A percentile compares a stretch with the other conserved stretches of the same genome.
Evolutionary conservation across 225 moss, liverwort and hornwort species (phyloP).

Genomic region (Lunularia cruciata): DNA sequence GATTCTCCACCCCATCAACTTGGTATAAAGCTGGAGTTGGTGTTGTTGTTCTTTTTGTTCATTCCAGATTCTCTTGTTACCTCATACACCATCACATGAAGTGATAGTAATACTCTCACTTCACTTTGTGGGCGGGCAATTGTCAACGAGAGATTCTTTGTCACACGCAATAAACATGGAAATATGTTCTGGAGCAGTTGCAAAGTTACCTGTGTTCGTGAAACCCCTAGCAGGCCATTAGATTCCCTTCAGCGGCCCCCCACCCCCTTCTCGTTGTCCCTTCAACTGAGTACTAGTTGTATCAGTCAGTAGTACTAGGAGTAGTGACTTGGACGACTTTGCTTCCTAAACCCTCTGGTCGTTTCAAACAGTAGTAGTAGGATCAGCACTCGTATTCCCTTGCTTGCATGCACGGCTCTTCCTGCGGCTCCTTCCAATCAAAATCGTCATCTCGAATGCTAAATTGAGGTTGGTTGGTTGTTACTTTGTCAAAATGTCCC

Average conservation of each 20-base stretch:
- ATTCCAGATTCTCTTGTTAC: conserved; percentile 4
- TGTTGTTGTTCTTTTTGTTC: neutral
- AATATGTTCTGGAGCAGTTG: neutral
- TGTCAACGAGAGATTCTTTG: conserved; percentile 2
- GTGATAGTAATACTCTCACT: neutral
- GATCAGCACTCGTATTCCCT: too few relatives aligned
- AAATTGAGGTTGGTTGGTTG: too few relatives aligned
- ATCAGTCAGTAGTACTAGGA: too few relatives aligned
- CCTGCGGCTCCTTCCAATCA: too few relatives aligned
- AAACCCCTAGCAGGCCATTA: too few relatives aligned
- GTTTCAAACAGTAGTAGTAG: too few relatives aligned
- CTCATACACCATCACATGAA: neutral
- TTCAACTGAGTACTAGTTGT: neutral
- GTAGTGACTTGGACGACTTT: too few relatives aligned
- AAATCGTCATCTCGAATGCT: too few relatives aligned
- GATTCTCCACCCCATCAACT: conserved; percentile 11
- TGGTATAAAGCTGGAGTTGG: conserved; percentile 1
- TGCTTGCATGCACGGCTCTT: too few relatives aligned
- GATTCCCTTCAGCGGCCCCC: too few relatives aligned
- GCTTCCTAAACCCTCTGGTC: too few relatives aligned
- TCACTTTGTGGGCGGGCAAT: neutral
- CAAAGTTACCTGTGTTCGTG: neutral
- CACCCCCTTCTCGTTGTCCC: conserved; percentile 5
- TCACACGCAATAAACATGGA: conserved; percentile 6
- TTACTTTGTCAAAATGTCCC: too few relatives aligned